phyloP scores from a whole-genome alignment of 345 rosid genomes.

The Chamaenerion angustifolium region DNA sequence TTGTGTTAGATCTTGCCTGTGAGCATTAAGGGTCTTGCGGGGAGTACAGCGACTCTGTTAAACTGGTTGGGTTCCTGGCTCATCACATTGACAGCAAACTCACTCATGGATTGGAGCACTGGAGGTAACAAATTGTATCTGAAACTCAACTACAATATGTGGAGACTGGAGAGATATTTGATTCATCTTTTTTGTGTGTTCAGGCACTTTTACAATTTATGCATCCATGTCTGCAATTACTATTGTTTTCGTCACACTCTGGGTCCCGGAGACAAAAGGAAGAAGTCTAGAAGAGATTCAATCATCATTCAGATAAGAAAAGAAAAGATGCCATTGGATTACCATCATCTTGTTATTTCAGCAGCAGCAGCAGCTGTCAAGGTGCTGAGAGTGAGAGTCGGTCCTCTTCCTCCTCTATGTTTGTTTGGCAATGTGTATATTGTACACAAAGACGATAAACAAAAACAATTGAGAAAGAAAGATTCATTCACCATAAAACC shows the following conservation, averaged over 20 bases:
- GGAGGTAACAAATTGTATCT: slow-evolving; percentile 18
- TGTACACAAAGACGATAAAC: too few relatives aligned
- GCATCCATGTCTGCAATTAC: slow-evolving; percentile 24
- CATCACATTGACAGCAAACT: slow-evolving; percentile 33
- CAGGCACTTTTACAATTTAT: slow-evolving; percentile 54
- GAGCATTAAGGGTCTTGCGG: slow-evolving; percentile 31
- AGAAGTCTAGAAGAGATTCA: slow-evolving; percentile 68
- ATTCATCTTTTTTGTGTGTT: slow-evolving; percentile 4
- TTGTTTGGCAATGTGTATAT: too few relatives aligned
- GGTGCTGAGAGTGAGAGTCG: too few relatives aligned
- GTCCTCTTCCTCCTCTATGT: too few relatives aligned
- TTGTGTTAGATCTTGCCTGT: slow-evolving; percentile 62
- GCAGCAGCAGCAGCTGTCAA: background rate
- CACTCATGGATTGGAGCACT: slow-evolving; percentile 28
- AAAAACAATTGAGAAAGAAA: too few relatives aligned
- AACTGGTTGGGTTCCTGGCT: slow-evolving; percentile 23
- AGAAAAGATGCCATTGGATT: too few relatives aligned
- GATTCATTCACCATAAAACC: too few relatives aligned
- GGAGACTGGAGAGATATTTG: too few relatives aligned
- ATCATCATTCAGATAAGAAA: slow-evolving; percentile 47
- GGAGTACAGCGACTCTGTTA: slow-evolving; percentile 28
- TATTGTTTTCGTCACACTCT: slow-evolving; percentile 26
- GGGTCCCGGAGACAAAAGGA: slow-evolving; percentile 71
- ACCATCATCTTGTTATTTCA: background rate
- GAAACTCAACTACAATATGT: background rate